A percentile compares a stretch with the other conserved stretches of the same genome.
These are phyloP conservation scores for Phytophthora ohioensis DNA, from an alignment of 352 stramenopile species.

Conservation along the genomic window DNA sequence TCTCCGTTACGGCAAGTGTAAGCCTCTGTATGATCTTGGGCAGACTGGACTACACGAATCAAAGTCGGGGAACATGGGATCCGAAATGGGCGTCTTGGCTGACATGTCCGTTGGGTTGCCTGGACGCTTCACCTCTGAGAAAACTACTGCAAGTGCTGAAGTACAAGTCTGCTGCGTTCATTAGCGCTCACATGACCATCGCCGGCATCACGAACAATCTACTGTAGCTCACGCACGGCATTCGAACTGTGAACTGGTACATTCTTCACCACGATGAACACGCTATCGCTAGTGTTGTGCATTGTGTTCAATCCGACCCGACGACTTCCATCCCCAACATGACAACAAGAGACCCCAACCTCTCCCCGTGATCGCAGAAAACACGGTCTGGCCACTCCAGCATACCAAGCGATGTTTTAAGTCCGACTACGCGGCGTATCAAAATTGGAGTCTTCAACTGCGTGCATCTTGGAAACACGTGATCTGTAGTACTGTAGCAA, in stretches of 20 bases:
- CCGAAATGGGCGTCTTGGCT: neutral
- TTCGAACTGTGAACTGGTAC: neutral
- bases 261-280: neutral
- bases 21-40: neutral
- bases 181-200: constrained; percentile 1
- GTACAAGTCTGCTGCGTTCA: constrained; percentile 9
- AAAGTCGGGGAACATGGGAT: neutral
- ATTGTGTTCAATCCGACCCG: neutral
- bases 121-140: neutral
- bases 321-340: no score
- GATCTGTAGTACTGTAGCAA: no score
- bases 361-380: no score
- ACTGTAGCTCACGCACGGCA: neutral
- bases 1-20: neutral
- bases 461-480: no score
- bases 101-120: neutral
- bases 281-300: neutral
- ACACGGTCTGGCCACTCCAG: no score
- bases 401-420: no score
- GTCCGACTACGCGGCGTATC: no score
- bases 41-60: neutral
- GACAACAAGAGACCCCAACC: no score
- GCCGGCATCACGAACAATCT: neutral
- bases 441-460: no score
- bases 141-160: constrained; percentile 1